Evolutionary conservation across 1,284 basidiomycete genomes (phyloP).

Genomic region (Tilletia walkeri): DNA sequence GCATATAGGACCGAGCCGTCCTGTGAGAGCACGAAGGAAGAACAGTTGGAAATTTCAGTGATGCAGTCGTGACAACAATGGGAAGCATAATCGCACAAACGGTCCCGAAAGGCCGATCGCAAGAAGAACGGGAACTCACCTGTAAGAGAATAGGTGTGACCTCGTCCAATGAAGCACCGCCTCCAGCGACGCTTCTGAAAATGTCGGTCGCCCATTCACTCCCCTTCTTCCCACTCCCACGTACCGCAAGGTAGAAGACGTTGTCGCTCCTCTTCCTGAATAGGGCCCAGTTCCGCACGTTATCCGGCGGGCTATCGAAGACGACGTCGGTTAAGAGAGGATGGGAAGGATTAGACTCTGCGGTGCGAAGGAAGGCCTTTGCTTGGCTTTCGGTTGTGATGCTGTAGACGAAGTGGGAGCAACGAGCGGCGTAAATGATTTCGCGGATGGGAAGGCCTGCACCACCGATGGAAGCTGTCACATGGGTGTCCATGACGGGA

Average conservation of each 20-base stretch:
- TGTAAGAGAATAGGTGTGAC: conserved; percentile 3
- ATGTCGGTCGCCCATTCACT: conserved; percentile 16
- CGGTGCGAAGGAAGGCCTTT: background rate
- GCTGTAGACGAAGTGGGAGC: background rate
- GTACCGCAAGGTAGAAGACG: conserved; percentile 2
- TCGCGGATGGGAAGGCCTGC: conserved; percentile 4
- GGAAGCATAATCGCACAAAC: too few relatives aligned
- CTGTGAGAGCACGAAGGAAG: background rate
- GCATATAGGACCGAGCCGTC: conserved; percentile 16
- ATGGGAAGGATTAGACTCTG: background rate
- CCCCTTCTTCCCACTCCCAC: conserved; percentile 15
- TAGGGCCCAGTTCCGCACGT: background rate
- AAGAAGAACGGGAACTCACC: background rate
- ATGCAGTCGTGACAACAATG: too few relatives aligned
- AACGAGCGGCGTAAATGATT: background rate
- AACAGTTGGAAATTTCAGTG: background rate
- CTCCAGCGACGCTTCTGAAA: conserved; percentile 7
- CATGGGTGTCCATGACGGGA: background rate
- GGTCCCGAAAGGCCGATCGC: too few relatives aligned
- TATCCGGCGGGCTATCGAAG: background rate
- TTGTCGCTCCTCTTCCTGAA: conserved; percentile 1
- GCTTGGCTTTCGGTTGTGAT: background rate
- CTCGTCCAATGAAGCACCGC: background rate
- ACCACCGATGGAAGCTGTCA: background rate
- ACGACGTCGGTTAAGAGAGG: background rate